A percentile compares a stretch with the other conserved stretches of the same genome.
Conservation (phyloP, 352 stramenopile genomes). For the Globisporangium echinulatum region DNA sequence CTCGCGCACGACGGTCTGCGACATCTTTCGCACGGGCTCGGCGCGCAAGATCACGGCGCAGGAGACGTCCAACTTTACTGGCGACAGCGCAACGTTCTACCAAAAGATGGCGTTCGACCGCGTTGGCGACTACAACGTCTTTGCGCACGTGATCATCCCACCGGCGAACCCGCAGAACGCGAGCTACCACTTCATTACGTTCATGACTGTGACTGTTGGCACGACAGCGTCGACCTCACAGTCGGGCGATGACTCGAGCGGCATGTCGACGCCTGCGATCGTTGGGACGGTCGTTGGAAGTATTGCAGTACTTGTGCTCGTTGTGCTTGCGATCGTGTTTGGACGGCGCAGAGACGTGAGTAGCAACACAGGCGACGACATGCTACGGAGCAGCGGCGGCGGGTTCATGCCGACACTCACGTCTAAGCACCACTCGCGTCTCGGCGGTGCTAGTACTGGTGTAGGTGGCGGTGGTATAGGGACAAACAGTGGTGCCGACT, state of each 20-base stretch:
- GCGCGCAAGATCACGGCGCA: slow-evolving; percentile 64
- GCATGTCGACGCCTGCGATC: slow-evolving; percentile 32
- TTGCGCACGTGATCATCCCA: slow-evolving; percentile 69
- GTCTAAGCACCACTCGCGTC: slow-evolving; percentile 41
- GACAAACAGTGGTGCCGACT: slow-evolving; percentile 20
- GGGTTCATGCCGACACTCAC: slow-evolving; percentile 41
- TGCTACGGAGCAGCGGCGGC: slow-evolving; percentile 47
- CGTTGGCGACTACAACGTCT: slow-evolving; percentile 61
- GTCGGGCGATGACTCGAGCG: slow-evolving; percentile 5
- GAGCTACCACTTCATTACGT: slow-evolving; percentile 78
- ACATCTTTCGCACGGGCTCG: slow-evolving; percentile 60
- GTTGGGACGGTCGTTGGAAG: slow-evolving; percentile 41
- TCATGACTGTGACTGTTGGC: slow-evolving; percentile 39
- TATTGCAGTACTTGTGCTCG: slow-evolving; percentile 29
- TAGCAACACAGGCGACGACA: slow-evolving; percentile 29
- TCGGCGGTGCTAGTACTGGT: slow-evolving; percentile 11
- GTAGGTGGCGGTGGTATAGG: neutral
- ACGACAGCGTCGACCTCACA: slow-evolving; percentile 12
- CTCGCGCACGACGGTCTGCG: slow-evolving; percentile 54
- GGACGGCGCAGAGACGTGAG: slow-evolving; percentile 33
- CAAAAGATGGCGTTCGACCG: slow-evolving; percentile 48
- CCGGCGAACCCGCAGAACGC: slow-evolving; percentile 39
- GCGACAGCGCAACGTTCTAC: slow-evolving; percentile 46
- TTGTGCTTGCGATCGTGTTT: slow-evolving; percentile 56
- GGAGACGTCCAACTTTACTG: slow-evolving; percentile 76